These are phyloP conservation scores for Cytospora paraplurivora DNA, from an alignment of 2,329 filamentous ascomycete genomes.

Conservation along the genomic window DNA sequence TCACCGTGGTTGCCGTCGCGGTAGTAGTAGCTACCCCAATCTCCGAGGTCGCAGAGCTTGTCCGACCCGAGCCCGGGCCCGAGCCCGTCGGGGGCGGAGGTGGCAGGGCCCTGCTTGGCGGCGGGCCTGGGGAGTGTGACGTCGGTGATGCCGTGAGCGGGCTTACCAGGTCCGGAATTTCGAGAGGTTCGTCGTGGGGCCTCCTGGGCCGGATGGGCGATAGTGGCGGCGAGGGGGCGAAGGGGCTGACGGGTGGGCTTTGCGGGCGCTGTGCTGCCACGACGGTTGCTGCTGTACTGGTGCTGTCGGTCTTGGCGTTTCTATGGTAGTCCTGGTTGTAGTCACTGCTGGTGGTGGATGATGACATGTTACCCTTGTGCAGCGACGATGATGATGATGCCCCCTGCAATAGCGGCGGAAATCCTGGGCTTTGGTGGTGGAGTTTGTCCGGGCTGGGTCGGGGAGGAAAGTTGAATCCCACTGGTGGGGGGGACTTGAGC, in stretches of 20 bases:
- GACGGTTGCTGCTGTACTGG: constrained; percentile 3
- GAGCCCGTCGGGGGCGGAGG: constrained; percentile 8
- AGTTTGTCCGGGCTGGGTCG: constrained; percentile 23
- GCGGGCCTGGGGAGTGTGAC: constrained; percentile 15
- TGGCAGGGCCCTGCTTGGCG: constrained; percentile 20
- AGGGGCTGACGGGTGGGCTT: neutral
- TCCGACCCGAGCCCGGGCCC: neutral
- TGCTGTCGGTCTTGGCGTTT: constrained; percentile 7
- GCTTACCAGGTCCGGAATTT: constrained; percentile 40
- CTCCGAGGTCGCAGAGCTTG: constrained; percentile 1
- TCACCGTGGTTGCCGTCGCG: neutral
- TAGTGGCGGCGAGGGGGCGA: constrained; percentile 31
- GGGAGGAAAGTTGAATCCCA: constrained; percentile 28
- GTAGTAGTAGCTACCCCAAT: constrained; percentile 21
- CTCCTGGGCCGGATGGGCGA: constrained; percentile 41
- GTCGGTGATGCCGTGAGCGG: constrained; percentile 13
- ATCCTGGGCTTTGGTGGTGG: constrained; percentile 2
- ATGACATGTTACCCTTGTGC: constrained; percentile 34
- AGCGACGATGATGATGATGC: constrained; percentile 29
- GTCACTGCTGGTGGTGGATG: constrained; percentile 23
- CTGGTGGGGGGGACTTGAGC: constrained; percentile 30
- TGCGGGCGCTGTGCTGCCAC: constrained; percentile 3
- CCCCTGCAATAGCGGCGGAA: constrained; percentile 20
- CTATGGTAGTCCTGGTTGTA: constrained; percentile 19
- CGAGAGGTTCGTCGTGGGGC: constrained; percentile 40